Evolutionary conservation across 768 basidiomycete genomes (phyloP), one percentile per base, ranked within the genome.

Genomic region (Russula sp.): DNA sequence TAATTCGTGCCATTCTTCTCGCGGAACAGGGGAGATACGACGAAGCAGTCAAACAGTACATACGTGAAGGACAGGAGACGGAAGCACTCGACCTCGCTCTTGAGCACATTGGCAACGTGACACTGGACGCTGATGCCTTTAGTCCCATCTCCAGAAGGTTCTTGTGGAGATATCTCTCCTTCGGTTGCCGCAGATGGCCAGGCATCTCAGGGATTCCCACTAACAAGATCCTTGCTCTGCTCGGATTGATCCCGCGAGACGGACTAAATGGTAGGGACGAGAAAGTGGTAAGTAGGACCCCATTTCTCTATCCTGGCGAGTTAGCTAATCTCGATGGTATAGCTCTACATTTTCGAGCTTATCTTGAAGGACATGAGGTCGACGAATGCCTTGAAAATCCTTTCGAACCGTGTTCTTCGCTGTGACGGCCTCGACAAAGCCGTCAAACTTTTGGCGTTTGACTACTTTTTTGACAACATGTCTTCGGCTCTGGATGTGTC

Each of bases 31-130:
- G 77, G 14, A 75, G 75, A 63, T 76, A 72, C 52, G 57, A 65
- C 1, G 82, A 86, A 39, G 85, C 85, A 0, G 84, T 84, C 1
- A 75, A 80, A 20, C 68, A 84, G 18, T 78, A 83, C 66, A 63
- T 83, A 4, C 70, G 72, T 0, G 80, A 84, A 65, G 82, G 82
- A 16, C 77, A 79, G 1, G 71, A 70, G 0, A 39, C 77, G 1
- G 77, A 81, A 13, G 86, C 84, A 0, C 79, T 85, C 11, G 72
- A 69, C 13, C 69, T 81, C 3, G 71, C 84, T 48, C 66, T 84
- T 3, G 69, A 72, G 45, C 77, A 80, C 35, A 66, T 31, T 11
- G 52, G 47, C 3, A 31, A 70, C 0, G 58, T 59, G 8, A 37
- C 40, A 4, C 48, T 6, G 20, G 42, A 78, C 78, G 1, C 65